These are phyloP conservation scores for Echinosophora koreensis DNA, from an alignment of 306 rosid species.

Conservation along the genomic window DNA sequence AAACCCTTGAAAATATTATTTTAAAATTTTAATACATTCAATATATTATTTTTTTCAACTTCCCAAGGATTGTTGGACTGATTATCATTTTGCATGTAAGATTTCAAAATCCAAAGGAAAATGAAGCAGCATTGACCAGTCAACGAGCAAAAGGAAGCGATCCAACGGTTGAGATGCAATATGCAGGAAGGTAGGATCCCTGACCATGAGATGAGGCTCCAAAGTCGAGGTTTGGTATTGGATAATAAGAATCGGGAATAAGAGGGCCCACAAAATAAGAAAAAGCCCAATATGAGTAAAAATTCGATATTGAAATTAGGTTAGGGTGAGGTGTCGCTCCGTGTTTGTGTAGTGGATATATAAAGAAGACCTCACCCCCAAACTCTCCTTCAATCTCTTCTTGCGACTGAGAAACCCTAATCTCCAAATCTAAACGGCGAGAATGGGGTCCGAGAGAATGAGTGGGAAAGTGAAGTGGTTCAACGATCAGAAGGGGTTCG, in stretches of 20 bases:
- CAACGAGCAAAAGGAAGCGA: neutral
- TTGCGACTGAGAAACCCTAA: neutral
- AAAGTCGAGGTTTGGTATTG: neutral
- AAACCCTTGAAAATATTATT: too few relatives aligned
- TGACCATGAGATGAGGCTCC: slow-evolving; percentile 29
- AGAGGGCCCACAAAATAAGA: slow-evolving; percentile 21
- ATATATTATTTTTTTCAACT: too few relatives aligned
- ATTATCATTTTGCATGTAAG: too few relatives aligned
- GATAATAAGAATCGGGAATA: neutral
- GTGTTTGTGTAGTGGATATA: slow-evolving; percentile 8
- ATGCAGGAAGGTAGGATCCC: neutral
- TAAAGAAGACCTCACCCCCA: neutral
- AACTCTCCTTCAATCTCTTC: fast-evolving
- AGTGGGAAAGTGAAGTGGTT: slow-evolving; percentile 93
- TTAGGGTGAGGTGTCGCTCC: slow-evolving; percentile 30
- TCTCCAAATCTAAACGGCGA: neutral
- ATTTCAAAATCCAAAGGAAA: neutral
- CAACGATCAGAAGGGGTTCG: slow-evolving; percentile 86
- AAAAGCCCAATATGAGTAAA: slow-evolving; percentile 13
- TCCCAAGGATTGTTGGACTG: too few relatives aligned
- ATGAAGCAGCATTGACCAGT: slow-evolving; percentile 42
- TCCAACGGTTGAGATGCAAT: slow-evolving; percentile 12
- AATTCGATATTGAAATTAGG: neutral
- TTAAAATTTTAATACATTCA: too few relatives aligned
- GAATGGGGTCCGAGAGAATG: slow-evolving; percentile 56